Conservation (phyloP, 805 yeast genomes). For the Pichia paraexigua region DNA sequence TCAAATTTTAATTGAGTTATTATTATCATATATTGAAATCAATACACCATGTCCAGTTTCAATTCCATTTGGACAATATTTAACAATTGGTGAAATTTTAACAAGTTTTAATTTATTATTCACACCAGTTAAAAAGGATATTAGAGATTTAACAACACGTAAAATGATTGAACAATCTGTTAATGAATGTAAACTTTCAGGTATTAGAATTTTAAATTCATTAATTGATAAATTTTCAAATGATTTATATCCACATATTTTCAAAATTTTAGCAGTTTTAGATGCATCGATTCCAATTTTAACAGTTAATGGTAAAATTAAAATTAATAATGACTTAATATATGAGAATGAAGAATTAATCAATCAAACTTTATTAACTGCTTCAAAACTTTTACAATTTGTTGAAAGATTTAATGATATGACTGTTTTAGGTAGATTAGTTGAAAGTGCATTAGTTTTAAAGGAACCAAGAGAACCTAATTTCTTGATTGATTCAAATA, state of each 20-base stretch:
- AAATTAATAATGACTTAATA: conserved; percentile 30
- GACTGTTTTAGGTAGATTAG: conserved; percentile 44
- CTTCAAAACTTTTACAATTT: conserved; percentile 20
- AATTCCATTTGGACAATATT: conserved; percentile 54
- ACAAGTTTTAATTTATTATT: conserved; percentile 48
- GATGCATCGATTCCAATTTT: conserved; percentile 54
- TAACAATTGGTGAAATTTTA: conserved; percentile 45
- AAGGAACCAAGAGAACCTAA: conserved; percentile 31
- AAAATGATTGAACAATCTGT: conserved; percentile 37
- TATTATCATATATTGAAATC: conserved; percentile 39
- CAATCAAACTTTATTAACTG: conserved; percentile 24
- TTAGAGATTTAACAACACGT: conserved; percentile 46
- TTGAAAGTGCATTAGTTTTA: conserved; percentile 47
- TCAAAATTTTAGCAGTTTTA: conserved; percentile 42
- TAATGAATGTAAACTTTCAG: conserved; percentile 35
- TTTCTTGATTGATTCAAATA: not conserved
- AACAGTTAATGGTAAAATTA: conserved; percentile 31
- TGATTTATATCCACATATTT: conserved; percentile 36
- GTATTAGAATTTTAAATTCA: conserved; percentile 34
- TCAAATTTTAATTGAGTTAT: conserved; percentile 35
- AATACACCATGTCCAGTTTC: conserved; percentile 44
- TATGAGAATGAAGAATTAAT: conserved; percentile 26
- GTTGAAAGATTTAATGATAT: conserved; percentile 35
- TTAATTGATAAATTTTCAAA: conserved; percentile 33
- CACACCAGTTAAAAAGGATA: conserved; percentile 48